phyloP scores from a whole-genome alignment of 2,329 filamentous ascomycete species.

The Aspergillus pseudonomiae region DNA sequence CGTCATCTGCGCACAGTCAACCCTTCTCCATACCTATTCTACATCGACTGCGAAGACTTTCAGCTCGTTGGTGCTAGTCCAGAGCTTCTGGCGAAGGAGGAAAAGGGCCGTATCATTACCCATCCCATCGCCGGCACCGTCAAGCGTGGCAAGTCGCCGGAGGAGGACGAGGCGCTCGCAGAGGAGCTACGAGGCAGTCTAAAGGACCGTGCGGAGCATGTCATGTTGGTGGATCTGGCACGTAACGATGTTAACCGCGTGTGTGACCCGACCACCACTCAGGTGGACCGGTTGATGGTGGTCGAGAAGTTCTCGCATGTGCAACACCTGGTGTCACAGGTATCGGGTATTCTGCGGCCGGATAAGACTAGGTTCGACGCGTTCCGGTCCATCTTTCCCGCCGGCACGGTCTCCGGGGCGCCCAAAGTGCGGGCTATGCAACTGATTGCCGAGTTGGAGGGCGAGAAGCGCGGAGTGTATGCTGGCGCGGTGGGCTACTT shows the following conservation, averaged over 20 bases:
- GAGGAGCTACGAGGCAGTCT: constrained; percentile 75
- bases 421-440: constrained; percentile 98
- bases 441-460: constrained; percentile 89
- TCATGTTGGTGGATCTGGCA: constrained; percentile 96
- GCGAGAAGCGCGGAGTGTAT: constrained; percentile 92
- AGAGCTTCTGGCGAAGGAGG: constrained; percentile 90
- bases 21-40: constrained; percentile 96
- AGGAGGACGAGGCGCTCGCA: constrained; percentile 80
- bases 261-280: constrained; percentile 84
- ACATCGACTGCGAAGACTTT: constrained; percentile 87
- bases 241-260: constrained; percentile 97
- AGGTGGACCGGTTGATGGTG: constrained; percentile 92
- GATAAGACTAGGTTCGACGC: constrained; percentile 92
- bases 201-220: constrained; percentile 92
- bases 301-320: constrained; percentile 95
- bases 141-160: constrained; percentile 76
- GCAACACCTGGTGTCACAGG: constrained; percentile 94
- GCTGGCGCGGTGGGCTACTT: constrained; percentile 97
- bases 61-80: constrained; percentile 94
- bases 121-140: constrained; percentile 97
- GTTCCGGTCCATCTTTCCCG: constrained; percentile 94
- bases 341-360: constrained; percentile 82
- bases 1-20: constrained; percentile 95
- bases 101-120: constrained; percentile 84
- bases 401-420: constrained; percentile 91